phyloP scores from a whole-genome alignment of 352 stramenopile species.

The Phytopythium helicoides region DNA sequence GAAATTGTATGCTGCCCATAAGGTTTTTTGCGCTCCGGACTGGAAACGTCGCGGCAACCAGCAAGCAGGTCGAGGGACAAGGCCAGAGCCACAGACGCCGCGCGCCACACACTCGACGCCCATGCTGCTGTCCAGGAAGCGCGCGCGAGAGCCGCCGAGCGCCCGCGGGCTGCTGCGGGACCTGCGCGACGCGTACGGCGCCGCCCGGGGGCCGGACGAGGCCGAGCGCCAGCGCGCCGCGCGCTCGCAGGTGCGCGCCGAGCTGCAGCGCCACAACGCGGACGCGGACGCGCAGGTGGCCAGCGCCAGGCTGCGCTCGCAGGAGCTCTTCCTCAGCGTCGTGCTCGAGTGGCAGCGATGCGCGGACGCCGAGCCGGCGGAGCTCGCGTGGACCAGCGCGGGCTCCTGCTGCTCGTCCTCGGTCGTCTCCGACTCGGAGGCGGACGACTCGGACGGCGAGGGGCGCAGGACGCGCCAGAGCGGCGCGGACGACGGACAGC shows the following conservation, averaged over 20 bases:
- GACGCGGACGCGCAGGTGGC: background rate
- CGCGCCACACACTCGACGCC: no score
- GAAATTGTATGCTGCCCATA: no score
- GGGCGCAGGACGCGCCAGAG: no score
- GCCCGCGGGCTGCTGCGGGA: background rate
- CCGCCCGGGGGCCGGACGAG: background rate
- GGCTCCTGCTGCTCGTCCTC: constrained; percentile 12
- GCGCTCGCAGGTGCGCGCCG: constrained; percentile 20
- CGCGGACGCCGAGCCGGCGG: constrained; percentile 10
- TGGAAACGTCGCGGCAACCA: no score
- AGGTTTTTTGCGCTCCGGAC: no score
- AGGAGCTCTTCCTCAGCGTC: constrained; percentile 83
- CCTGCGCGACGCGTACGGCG: background rate
- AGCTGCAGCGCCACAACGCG: constrained; percentile 30
- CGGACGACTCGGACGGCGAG: constrained; percentile 5
- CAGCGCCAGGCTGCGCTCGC: constrained; percentile 38
- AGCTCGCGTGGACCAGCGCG: constrained; percentile 12
- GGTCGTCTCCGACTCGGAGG: constrained; percentile 26
- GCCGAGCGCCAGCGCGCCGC: constrained; percentile 9
- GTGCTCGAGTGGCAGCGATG: constrained; percentile 77
- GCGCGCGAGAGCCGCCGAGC: constrained; percentile 24
- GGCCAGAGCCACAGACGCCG: background rate
- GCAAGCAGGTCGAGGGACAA: no score
- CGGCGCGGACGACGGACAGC: no score
- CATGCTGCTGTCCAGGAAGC: constrained; percentile 57